These are phyloP conservation scores for Fusarium decemcellulare DNA, from an alignment of 2,329 filamentous ascomycete species.

Conservation along the genomic window DNA sequence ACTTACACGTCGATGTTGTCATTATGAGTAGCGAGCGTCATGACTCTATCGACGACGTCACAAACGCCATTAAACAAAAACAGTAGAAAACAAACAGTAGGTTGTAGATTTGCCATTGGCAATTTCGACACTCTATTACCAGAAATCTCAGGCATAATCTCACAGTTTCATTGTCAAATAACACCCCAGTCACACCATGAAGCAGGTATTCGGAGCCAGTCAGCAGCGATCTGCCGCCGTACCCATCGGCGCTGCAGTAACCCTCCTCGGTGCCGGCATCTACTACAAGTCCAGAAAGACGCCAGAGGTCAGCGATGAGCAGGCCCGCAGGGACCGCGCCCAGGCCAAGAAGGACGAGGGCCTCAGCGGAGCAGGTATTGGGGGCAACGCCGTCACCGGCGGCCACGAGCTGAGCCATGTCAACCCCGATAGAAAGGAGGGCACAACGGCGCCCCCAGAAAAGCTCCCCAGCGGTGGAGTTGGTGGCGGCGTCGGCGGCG, in stretches of 20 bases:
- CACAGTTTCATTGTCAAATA: too few relatives aligned
- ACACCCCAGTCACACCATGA: conserved; percentile 18
- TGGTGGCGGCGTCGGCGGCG: conserved; percentile 50
- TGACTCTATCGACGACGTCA: conserved; percentile 42
- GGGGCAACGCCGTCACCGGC: conserved; percentile 48
- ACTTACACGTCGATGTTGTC: conserved; percentile 42
- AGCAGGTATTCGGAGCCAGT: conserved; percentile 33
- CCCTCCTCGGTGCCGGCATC: conserved; percentile 42
- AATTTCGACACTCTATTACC: background rate
- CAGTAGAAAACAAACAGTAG: conserved; percentile 21
- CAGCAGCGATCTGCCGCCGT: conserved; percentile 36
- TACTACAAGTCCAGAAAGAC: conserved; percentile 39
- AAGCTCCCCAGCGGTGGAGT: conserved; percentile 52
- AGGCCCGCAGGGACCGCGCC: conserved; percentile 37
- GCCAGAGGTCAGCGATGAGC: conserved; percentile 22
- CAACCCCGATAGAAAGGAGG: conserved; percentile 36
- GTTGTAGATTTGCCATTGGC: background rate
- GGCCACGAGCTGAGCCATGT: conserved; percentile 47
- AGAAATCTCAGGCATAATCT: background rate
- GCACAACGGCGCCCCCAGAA: conserved; percentile 46
- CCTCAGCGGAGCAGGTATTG: conserved; percentile 50
- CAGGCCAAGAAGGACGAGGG: conserved; percentile 51
- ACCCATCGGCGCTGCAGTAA: conserved; percentile 36
- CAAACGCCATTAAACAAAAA: background rate
- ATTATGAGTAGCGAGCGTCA: conserved; percentile 41